Evolutionary conservation across 139 green algal species (phyloP), one percentile per base, ranked within the genome.

Genomic region (Dunaliella primolecta): DNA sequence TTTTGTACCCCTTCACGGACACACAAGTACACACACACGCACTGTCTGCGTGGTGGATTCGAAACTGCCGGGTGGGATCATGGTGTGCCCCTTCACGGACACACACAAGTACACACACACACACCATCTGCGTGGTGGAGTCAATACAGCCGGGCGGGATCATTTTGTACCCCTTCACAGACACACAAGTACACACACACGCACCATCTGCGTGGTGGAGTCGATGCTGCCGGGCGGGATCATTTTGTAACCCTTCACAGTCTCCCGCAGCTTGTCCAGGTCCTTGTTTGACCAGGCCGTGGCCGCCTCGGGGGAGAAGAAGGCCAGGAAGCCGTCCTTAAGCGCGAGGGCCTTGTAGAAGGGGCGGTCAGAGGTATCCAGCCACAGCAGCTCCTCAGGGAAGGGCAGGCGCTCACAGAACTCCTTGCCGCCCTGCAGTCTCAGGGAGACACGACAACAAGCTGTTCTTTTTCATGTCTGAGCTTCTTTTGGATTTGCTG

Each of bases 391-490:
- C 76, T 86, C 77, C 7, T 80, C 75, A 20, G 83, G 83, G 35
- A 86, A 86, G 20, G 77, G 83, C 29, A 80, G 34, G 33, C 35
- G 20, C 25, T 56, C 15, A 27, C 83, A 86, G 75, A 86, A 86
- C 83, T 86, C 2, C 1, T 55, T 38, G 31, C 83, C 83, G 37
- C 83, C 83, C 77, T 86, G 55, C 23, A 78, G 83, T 21, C 31
- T 34, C 30, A 64, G 36, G 36, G 7, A 72, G 36, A 36, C 34
- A 37, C 7, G 36, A 37, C 25, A 25, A 15, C 32, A 55, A 64
- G 77, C 33, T 34, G 2, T 11, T 34, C n/a, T n/a, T n/a, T n/a
- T n/a, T n/a, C n/a, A n/a, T n/a, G n/a, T n/a, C n/a, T n/a, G n/a
- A n/a, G n/a, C n/a, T n/a, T n/a, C n/a, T n/a, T n/a, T n/a, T n/a